A percentile compares a stretch with the other conserved stretches of the same genome.
phyloP scores from a whole-genome alignment of 2,329 filamentous ascomycete genomes.

The Fusarium concolor region DNA sequence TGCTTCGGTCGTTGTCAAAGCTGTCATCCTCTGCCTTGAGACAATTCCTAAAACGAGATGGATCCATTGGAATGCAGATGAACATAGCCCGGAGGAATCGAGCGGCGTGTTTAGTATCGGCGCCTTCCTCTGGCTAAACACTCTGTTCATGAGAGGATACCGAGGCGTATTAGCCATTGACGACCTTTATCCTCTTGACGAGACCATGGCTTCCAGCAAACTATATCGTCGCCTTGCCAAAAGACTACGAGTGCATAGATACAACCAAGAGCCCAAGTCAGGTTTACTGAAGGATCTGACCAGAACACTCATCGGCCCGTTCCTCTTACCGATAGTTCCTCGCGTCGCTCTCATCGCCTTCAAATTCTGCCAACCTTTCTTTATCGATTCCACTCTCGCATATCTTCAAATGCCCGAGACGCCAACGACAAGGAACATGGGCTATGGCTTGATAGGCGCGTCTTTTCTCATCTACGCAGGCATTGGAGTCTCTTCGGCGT shows the following conservation, averaged over 20 bases:
- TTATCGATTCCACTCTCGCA: conserved; percentile 54
- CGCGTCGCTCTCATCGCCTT: conserved; percentile 55
- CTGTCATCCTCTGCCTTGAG: conserved; percentile 53
- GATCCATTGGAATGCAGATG: conserved; percentile 51
- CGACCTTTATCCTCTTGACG: conserved; percentile 53
- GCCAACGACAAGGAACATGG: conserved; percentile 36
- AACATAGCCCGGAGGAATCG: conserved; percentile 55
- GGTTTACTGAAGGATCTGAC: conserved; percentile 49
- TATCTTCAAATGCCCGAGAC: conserved; percentile 48
- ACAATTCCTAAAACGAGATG: conserved; percentile 54
- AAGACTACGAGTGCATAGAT: conserved; percentile 43
- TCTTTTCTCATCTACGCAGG: conserved; percentile 54
- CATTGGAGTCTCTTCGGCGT: conserved; percentile 53
- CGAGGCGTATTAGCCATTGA: conserved; percentile 47
- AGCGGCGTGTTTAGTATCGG: conserved; percentile 50
- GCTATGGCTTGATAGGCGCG: conserved; percentile 59
- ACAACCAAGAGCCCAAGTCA: conserved; percentile 38
- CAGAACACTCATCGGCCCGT: conserved; percentile 47
- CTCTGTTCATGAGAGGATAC: conserved; percentile 53
- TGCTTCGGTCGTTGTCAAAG: conserved; percentile 51
- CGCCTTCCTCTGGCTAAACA: conserved; percentile 52
- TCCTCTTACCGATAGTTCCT: conserved; percentile 53
- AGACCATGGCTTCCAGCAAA: conserved; percentile 39
- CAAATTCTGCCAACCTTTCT: conserved; percentile 57
- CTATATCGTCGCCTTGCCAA: conserved; percentile 35